Conservation (phyloP, 805 yeast genomes). For the Metschnikowia borealis region DNA sequence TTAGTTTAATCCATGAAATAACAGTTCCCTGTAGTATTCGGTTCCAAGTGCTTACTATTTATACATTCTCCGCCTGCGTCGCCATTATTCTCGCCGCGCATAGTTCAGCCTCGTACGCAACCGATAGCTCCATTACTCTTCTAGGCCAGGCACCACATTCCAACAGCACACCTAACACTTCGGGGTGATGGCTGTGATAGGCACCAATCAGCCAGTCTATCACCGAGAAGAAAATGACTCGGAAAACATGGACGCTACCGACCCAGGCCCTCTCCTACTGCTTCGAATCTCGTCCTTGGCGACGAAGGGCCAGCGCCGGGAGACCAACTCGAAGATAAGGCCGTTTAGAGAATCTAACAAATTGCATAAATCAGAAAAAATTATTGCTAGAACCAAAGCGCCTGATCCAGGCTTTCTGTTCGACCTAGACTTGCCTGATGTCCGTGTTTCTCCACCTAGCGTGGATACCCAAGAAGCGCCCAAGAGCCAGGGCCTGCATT, state of each 20-base stretch:
- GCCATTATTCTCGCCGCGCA: neutral
- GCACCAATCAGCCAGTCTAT: neutral
- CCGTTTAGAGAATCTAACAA: neutral
- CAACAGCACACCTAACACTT: slow-evolving; percentile 1
- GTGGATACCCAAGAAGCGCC: slow-evolving; percentile 2
- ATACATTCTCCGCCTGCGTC: neutral
- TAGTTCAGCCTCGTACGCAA: neutral
- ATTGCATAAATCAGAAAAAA: slow-evolving; percentile 3
- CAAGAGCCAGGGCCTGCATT: slow-evolving; percentile 6
- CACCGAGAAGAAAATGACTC: neutral
- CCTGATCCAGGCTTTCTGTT: slow-evolving; percentile 12
- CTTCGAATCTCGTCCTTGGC: slow-evolving; percentile 9
- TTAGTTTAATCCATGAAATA: no score
- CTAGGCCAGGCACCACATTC: neutral
- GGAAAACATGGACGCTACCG: neutral
- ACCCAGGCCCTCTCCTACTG: slow-evolving; percentile 4
- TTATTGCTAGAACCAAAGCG: neutral
- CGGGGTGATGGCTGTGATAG: slow-evolving; percentile 1
- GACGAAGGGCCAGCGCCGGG: slow-evolving; percentile 1
- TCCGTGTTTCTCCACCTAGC: neutral
- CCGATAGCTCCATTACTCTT: neutral
- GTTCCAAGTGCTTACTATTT: no score
- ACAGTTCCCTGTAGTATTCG: no score
- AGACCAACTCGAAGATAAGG: neutral
- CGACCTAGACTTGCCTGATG: slow-evolving; percentile 9